phyloP scores from a whole-genome alignment of 2,329 filamentous ascomycete genomes.

The Fusarium sp. region DNA sequence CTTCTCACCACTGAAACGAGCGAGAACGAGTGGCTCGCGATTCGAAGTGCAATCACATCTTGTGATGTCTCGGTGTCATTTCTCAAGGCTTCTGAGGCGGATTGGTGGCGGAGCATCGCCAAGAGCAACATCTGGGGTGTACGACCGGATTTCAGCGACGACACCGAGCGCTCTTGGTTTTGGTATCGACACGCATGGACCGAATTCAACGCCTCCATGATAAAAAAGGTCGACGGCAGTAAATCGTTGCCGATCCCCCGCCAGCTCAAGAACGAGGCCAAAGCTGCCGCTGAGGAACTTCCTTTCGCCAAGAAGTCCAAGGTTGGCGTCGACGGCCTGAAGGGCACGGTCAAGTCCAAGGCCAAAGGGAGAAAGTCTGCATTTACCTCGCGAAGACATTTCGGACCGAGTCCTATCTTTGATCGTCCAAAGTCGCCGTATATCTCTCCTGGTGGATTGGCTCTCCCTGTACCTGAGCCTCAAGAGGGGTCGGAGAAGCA shows the following conservation, averaged over 20 bases:
- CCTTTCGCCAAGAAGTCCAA: not conserved
- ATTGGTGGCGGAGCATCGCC: conserved; percentile 35
- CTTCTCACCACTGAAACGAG: conserved; percentile 29
- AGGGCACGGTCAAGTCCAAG: not conserved
- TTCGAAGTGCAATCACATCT: conserved; percentile 38
- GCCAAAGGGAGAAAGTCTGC: not conserved
- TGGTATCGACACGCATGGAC: not conserved
- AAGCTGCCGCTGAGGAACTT: not conserved
- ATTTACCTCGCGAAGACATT: not conserved
- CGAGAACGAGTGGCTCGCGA: conserved; percentile 39
- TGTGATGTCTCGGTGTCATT: conserved; percentile 19
- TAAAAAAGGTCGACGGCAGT: not conserved
- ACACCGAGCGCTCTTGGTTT: not conserved
- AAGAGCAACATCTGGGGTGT: conserved; percentile 41
- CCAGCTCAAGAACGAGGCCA: not conserved
- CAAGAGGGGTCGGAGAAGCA: not conserved
- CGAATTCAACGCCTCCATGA: not conserved
- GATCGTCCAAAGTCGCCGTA: not conserved
- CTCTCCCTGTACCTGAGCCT: not conserved
- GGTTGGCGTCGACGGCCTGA: not conserved
- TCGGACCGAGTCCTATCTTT: not conserved
- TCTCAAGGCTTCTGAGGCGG: not conserved
- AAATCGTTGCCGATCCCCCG: not conserved
- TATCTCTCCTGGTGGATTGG: not conserved
- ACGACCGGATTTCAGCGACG: not conserved